These are phyloP conservation scores for Escallonia herrerae DNA, from an alignment of 129 eudicot genomes.

Conservation along the genomic window DNA sequence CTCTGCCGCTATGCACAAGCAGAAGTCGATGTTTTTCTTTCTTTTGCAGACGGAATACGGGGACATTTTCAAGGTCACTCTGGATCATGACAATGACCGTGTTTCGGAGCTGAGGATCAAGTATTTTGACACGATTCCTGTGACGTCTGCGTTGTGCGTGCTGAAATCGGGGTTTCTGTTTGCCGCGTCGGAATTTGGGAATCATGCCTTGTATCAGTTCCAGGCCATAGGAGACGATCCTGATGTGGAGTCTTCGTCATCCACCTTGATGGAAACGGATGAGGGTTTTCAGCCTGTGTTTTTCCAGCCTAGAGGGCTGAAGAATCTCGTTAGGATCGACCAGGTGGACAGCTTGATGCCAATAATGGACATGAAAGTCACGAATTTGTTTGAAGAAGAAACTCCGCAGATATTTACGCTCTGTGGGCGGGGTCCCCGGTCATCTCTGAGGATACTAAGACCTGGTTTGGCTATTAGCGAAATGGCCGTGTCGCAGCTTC, in stretches of 20 bases:
- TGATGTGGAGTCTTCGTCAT: slow-evolving; percentile 92
- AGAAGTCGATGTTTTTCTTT: slow-evolving; percentile 88
- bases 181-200: slow-evolving; percentile 98
- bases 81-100: slow-evolving; percentile 78
- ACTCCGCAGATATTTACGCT: slow-evolving; percentile 93
- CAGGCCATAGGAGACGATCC: slow-evolving; percentile 95
- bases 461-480: slow-evolving; percentile 93
- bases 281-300: slow-evolving; percentile 97
- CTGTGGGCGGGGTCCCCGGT: slow-evolving; percentile 97
- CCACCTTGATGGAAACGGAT: slow-evolving; percentile 89
- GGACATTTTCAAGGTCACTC: slow-evolving; percentile 82
- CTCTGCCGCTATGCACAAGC: slow-evolving; percentile 94
- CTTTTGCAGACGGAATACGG: slow-evolving; percentile 93
- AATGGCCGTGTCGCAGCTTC: slow-evolving; percentile 98
- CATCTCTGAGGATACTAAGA: slow-evolving; percentile 77
- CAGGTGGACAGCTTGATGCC: slow-evolving; percentile 97
- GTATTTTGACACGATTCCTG: slow-evolving; percentile 95
- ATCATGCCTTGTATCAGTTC: slow-evolving; percentile 92
- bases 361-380: slow-evolving; percentile 88
- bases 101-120: slow-evolving; percentile 87
- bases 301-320: slow-evolving; percentile 90
- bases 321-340: slow-evolving; percentile 86
- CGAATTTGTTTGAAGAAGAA: slow-evolving; percentile 87
- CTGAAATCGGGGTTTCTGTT: slow-evolving; percentile 84
- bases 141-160: slow-evolving; percentile 82